A percentile compares a stretch with the other conserved stretches of the same genome.
Conservation (phyloP, 768 basidiomycete genomes). For the Trametes punicea region DNA sequence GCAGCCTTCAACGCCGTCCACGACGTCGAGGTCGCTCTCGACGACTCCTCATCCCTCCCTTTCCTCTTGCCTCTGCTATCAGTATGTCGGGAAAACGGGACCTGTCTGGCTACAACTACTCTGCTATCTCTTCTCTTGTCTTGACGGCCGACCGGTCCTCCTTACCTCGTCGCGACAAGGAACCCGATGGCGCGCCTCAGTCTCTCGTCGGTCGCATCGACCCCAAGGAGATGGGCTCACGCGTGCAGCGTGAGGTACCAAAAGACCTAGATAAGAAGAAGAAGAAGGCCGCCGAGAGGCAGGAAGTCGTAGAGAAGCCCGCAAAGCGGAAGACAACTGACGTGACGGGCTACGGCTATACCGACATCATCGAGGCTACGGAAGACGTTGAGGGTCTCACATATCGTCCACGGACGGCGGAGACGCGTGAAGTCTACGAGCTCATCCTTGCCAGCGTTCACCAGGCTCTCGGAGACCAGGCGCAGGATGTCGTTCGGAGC, state of each 20-base stretch:
- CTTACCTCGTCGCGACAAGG: constrained; percentile 84
- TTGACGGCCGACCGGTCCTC: constrained; percentile 85
- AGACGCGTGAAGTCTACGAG: constrained; percentile 93
- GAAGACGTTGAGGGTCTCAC: constrained; percentile 89
- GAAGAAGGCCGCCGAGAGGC: constrained; percentile 68
- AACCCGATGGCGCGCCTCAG: constrained; percentile 95
- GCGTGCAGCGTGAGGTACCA: constrained; percentile 76
- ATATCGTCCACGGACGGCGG: constrained; percentile 90
- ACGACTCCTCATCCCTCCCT: not conserved
- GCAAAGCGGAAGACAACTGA: constrained; percentile 58
- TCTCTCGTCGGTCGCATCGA: constrained; percentile 90
- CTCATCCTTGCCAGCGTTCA: constrained; percentile 85
- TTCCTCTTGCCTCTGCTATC: not conserved
- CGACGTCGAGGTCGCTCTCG: constrained; percentile 15
- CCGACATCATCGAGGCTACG: constrained; percentile 93
- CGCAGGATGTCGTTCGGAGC: constrained; percentile 92
- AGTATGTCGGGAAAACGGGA: constrained; percentile 64
- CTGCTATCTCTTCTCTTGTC: constrained; percentile 90
- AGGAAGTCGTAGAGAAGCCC: constrained; percentile 57
- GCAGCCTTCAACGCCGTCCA: constrained; percentile 12
- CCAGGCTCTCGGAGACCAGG: constrained; percentile 84
- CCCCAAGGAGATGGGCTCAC: constrained; percentile 89
- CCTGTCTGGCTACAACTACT: constrained; percentile 92
- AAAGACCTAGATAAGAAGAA: constrained; percentile 94
- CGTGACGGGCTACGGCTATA: constrained; percentile 67